Evolutionary conservation across 805 yeast genomes (phyloP), one percentile per base, ranked within the genome.

Genomic region (Schwanniomyces vanrijiae): DNA sequence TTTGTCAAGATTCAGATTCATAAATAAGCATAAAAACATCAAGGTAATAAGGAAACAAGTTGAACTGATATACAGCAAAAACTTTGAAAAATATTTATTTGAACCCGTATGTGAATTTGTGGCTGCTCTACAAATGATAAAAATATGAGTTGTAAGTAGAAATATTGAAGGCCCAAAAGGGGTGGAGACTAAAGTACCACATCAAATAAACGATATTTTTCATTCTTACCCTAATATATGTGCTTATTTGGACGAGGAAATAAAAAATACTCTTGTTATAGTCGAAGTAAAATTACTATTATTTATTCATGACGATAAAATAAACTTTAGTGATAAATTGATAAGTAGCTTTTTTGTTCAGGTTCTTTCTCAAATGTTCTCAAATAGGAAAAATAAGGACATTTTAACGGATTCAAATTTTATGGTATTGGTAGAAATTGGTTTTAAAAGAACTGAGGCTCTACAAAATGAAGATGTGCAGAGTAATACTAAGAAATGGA

Each of bases 281-380:
- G 42, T 39, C 7, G 42, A 39, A 22, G 42, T 39, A 21, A 39
- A 24, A 18, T 39, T 39, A 14, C 42, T 33, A n/a, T n/a, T 39
- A 21, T n/a, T 39, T 5, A 39, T 10, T 16, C 22, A 13, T 13
- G 5, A 24, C n/a, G n/a, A 22, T 11, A 28, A 24, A 28, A 7
- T 39, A 25, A 14, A 39, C 20, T 39, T 39, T 39, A 39, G 13
- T 8, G 22, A 39, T 14, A 8, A 24, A 10, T 14, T 14, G 28
- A 39, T 25, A 11, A 14, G 10, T 39, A 39, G 21, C 11, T 39
- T 24, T 33, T 5, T 39, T 13, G n/a, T 25, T 18, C 42, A 39
- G 19, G 22, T 39, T 10, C 13, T 39, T 28, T 18, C 42, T 11
- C 16, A 38, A 24, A 22, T 24, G 29, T n/a, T 38, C 28, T 38